Percentiles rank a stretch among this genome's conserved stretches.
phyloP scores from a whole-genome alignment of 148 eudicot genomes.

The Simmondsia chinensis region DNA sequence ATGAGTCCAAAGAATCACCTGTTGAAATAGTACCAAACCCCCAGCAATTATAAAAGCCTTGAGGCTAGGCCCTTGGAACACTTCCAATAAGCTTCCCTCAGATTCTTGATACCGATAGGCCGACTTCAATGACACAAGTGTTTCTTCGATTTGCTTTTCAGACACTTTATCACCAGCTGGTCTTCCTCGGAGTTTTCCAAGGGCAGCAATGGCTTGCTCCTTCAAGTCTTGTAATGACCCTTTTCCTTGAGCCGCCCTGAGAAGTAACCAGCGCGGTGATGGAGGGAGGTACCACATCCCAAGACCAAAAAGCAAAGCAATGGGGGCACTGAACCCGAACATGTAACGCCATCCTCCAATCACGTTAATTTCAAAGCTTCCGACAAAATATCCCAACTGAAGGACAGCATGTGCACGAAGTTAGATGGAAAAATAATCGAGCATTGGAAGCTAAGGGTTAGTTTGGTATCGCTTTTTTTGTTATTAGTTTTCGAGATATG shows the following conservation, averaged over 20 bases:
- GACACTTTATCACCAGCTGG: conserved; percentile 64
- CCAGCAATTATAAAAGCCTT: conserved; percentile 97
- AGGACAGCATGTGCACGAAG: conserved; percentile 9
- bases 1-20: conserved; percentile 37
- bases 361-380: conserved; percentile 58
- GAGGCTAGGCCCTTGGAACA: conserved; percentile 77
- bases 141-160: conserved; percentile 68
- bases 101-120: conserved; percentile 56
- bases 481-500: no score
- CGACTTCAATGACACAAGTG: conserved; percentile 62
- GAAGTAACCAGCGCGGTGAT: conserved; percentile 97
- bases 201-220: conserved; percentile 61
- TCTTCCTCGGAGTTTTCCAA: conserved; percentile 75
- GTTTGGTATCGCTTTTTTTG: no score
- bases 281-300: conserved; percentile 89
- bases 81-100: conserved; percentile 72
- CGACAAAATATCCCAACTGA: conserved; percentile 86
- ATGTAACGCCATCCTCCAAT: conserved; percentile 99
- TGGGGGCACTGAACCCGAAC: conserved; percentile 74
- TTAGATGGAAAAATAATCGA: background rate
- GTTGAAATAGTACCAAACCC: conserved; percentile 94
- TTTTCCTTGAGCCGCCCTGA: conserved; percentile 77
- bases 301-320: conserved; percentile 70
- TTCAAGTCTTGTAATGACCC: conserved; percentile 56
- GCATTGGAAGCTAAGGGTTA: no score